A percentile compares a stretch with the other conserved stretches of the same genome.
Evolutionary conservation across 2,329 filamentous ascomycete genomes (phyloP).

Genomic region (Aspergillus udagawae): DNA sequence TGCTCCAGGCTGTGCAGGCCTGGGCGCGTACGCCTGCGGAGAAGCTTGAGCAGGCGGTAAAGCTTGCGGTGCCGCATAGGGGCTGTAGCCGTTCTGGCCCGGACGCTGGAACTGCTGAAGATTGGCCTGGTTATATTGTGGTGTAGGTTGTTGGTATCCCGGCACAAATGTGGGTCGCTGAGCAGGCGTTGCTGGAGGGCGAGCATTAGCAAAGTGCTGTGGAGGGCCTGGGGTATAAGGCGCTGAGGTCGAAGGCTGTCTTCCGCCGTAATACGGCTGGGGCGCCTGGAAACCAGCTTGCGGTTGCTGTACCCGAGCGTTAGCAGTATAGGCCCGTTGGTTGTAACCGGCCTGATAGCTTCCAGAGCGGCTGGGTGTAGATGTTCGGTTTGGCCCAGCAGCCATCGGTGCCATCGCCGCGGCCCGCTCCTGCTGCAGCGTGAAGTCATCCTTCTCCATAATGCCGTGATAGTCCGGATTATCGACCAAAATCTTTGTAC

Average conservation of each 20-base stretch:
- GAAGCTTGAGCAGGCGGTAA: conserved; percentile 28
- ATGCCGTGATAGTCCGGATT: conserved; percentile 70
- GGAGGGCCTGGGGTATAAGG: conserved; percentile 31
- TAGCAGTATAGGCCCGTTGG: conserved; percentile 30
- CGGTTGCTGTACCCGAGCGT: conserved; percentile 24
- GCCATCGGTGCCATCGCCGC: conserved; percentile 29
- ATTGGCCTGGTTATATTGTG: conserved; percentile 32
- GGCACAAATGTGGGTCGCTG: conserved; percentile 35
- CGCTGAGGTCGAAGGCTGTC: conserved; percentile 28
- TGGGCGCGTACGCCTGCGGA: conserved; percentile 33
- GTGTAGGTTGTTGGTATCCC: conserved; percentile 30
- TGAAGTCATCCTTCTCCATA: conserved; percentile 77
- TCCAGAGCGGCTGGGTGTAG: conserved; percentile 32
- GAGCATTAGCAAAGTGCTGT: conserved; percentile 26
- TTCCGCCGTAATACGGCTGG: conserved; percentile 28
- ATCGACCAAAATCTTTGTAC: conserved; percentile 70
- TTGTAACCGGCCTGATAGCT: conserved; percentile 32
- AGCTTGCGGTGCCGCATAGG: conserved; percentile 28
- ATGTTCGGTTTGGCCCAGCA: conserved; percentile 28
- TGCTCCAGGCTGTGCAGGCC: conserved; percentile 29
- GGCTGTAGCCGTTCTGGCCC: conserved; percentile 33
- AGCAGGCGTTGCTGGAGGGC: conserved; percentile 32
- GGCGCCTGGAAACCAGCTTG: conserved; percentile 25
- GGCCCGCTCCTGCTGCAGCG: conserved; percentile 46
- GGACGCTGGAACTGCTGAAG: conserved; percentile 41